Evolutionary conservation across 257 asterid genomes (phyloP).

Genomic region (Perilla frutescens): DNA sequence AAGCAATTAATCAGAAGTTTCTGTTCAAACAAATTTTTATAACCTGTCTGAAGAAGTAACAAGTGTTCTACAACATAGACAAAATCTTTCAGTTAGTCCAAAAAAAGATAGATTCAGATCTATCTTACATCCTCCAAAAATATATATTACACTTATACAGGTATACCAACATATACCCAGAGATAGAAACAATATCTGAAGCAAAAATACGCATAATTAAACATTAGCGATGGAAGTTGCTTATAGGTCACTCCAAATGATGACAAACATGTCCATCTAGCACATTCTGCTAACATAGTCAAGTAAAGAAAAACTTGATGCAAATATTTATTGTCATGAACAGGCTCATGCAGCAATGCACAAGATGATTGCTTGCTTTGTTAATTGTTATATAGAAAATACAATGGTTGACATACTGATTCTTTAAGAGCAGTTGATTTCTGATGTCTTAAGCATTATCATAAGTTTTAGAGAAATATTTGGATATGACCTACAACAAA

Average conservation of each 20-base stretch:
- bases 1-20: not conserved
- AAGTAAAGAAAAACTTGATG: not conserved
- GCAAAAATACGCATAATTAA: not conserved
- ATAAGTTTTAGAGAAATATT: not conserved
- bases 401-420: not conserved
- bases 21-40: not conserved
- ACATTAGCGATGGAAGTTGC: not conserved
- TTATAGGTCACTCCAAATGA: not conserved
- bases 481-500: not conserved
- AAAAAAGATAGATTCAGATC: not conserved
- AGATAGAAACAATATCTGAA: not conserved
- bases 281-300: not conserved
- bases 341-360: not conserved
- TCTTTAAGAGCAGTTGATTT: not conserved
- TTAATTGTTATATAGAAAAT: too few species aligned
- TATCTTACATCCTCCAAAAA: not conserved
- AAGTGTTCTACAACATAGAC: not conserved
- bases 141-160: too few species aligned
- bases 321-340: not conserved
- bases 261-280: not conserved
- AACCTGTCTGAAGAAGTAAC: not conserved
- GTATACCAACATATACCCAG: not conserved
- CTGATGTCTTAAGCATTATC: not conserved
- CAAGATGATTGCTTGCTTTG: not conserved
- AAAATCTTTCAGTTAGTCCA: not conserved